Evolutionary conservation across 139 green algal genomes (phyloP).

Genomic region (Chloropicon primus): DNA sequence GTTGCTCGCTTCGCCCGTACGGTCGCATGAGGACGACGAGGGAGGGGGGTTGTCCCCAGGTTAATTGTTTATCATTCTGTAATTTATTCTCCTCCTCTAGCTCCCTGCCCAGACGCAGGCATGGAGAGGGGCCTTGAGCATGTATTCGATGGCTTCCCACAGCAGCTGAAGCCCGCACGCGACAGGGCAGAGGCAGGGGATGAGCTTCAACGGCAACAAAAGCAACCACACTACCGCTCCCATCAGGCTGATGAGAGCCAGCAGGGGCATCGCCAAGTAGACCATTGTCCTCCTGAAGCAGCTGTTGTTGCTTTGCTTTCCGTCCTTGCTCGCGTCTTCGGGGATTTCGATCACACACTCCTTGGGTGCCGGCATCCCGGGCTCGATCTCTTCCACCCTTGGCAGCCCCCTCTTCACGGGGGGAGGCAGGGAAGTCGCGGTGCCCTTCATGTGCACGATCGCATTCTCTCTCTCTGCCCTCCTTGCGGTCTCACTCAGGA

Average conservation of each 20-base stretch:
- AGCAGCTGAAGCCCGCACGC: slow-evolving; percentile 18
- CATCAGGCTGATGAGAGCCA: slow-evolving; percentile 21
- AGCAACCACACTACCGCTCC: slow-evolving; percentile 30
- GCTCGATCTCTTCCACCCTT: no score
- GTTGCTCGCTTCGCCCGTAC: no score
- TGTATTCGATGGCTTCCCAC: slow-evolving; percentile 18
- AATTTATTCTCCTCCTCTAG: no score
- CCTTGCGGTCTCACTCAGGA: background rate
- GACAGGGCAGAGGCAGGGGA: slow-evolving; percentile 32
- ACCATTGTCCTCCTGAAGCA: slow-evolving; percentile 23
- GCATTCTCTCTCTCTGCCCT: background rate
- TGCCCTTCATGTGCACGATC: background rate
- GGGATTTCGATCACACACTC: background rate
- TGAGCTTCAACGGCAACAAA: slow-evolving; percentile 31
- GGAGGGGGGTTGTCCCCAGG: no score
- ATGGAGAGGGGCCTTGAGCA: slow-evolving; percentile 24
- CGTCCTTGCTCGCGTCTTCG: background rate
- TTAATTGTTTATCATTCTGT: no score
- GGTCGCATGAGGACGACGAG: no score
- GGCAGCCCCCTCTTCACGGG: background rate
- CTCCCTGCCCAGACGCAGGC: slow-evolving; percentile 23
- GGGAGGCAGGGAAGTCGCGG: background rate
- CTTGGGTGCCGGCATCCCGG: background rate
- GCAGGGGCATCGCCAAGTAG: slow-evolving; percentile 22
- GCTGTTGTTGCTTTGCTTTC: slow-evolving; percentile 5